These are phyloP conservation scores for Lumnitzera racemosa DNA, from an alignment of 345 rosid species.

Conservation along the genomic window DNA sequence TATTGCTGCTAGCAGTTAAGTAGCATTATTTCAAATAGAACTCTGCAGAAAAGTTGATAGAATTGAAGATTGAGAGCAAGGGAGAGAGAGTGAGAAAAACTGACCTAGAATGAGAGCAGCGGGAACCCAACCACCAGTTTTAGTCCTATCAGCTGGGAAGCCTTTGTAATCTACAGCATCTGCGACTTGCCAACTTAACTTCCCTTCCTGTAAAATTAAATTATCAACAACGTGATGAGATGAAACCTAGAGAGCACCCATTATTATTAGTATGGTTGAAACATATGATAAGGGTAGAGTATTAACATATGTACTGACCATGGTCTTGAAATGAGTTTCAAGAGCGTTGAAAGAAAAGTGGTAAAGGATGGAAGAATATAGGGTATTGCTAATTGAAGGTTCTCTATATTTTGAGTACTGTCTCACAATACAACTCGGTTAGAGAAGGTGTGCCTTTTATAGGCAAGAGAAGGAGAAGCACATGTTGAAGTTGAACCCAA, in stretches of 20 bases:
- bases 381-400: no score
- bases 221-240: no score
- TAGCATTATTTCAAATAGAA: no score
- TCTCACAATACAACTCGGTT: slow-evolving; percentile 5
- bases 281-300: no score
- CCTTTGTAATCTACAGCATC: slow-evolving; percentile 53
- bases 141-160: slow-evolving; percentile 48
- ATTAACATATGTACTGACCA: no score
- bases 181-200: slow-evolving; percentile 40
- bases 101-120: slow-evolving; percentile 60
- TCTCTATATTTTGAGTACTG: no score
- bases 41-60: not conserved
- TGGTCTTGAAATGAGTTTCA: no score
- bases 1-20: no score
- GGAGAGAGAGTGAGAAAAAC: slow-evolving; percentile 1
- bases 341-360: no score
- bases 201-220: slow-evolving; percentile 28
- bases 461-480: slow-evolving; percentile 16
- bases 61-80: not conserved
- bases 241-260: no score
- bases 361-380: no score
- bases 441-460: slow-evolving; percentile 27
- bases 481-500: not conserved
- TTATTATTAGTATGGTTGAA: no score
- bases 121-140: slow-evolving; percentile 66